Conservation (phyloP, 225 moss, liverwort and hornwort genomes). For the Anthoceros angustus region DNA sequence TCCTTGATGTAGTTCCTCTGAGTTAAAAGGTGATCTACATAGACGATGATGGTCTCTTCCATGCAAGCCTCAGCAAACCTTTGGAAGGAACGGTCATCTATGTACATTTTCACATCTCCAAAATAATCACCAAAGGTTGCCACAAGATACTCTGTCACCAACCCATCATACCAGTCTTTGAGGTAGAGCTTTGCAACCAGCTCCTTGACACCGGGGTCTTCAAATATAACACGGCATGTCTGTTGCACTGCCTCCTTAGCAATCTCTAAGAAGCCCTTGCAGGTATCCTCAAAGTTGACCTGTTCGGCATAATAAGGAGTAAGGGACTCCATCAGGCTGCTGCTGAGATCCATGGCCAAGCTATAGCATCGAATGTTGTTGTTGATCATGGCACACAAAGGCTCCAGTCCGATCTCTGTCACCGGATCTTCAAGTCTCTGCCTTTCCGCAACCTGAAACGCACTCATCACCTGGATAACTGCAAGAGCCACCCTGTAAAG, state of each 20-base stretch:
- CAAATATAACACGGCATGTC: slow-evolving; percentile 93
- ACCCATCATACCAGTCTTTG: slow-evolving; percentile 98
- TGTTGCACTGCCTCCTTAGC: slow-evolving; percentile 95
- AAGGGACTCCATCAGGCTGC: slow-evolving; percentile 86
- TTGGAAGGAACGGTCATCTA: slow-evolving; percentile 86
- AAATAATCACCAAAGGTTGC: slow-evolving; percentile 99
- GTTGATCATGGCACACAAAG: slow-evolving; percentile 94
- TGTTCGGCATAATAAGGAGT: slow-evolving; percentile 98
- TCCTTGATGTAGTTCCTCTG: slow-evolving; percentile 96
- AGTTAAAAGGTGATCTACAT: slow-evolving; percentile 77
- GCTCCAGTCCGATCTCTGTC: slow-evolving; percentile 82
- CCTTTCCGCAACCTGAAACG: slow-evolving; percentile 86
- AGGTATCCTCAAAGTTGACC: slow-evolving; percentile 99
- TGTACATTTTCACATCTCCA: slow-evolving; percentile 93
- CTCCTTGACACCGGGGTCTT: slow-evolving; percentile 97
- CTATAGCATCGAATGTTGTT: slow-evolving; percentile 94
- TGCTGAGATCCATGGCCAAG: slow-evolving; percentile 82
- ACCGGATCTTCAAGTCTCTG: slow-evolving; percentile 95
- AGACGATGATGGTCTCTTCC: slow-evolving; percentile 87
- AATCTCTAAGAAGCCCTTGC: slow-evolving; percentile 97
- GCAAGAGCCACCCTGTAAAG: slow-evolving; percentile 84
- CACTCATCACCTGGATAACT: slow-evolving; percentile 97
- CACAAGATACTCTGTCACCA: slow-evolving; percentile 99
- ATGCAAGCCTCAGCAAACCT: slow-evolving; percentile 98
- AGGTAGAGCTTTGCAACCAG: slow-evolving; percentile 88